Percentiles rank a stretch among this genome's conserved stretches.
Conservation (phyloP, 169 alveolate genomes). For the Babesia ovis region DNA sequence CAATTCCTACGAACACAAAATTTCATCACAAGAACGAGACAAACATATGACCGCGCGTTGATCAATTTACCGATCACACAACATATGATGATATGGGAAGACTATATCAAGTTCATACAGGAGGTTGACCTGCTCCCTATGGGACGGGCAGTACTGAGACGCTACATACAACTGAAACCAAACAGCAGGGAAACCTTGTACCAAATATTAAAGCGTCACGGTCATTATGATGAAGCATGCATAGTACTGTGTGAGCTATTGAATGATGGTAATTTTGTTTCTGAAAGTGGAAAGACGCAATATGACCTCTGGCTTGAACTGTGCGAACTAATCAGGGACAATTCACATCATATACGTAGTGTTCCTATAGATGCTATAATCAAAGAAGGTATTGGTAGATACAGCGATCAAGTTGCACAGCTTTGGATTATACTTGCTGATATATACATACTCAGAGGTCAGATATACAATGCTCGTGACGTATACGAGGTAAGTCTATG, state of each 20-base stretch:
- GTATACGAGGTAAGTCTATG: slow-evolving; percentile 69
- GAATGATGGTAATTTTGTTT: slow-evolving; percentile 78
- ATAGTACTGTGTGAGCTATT: slow-evolving; percentile 75
- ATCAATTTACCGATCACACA: slow-evolving; percentile 84
- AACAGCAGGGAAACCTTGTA: slow-evolving; percentile 81
- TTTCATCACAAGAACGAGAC: slow-evolving; percentile 79
- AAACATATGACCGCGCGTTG: slow-evolving; percentile 82
- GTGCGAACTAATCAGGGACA: slow-evolving; percentile 81
- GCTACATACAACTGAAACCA: slow-evolving; percentile 80
- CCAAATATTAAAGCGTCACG: slow-evolving; percentile 71
- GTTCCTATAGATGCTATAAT: slow-evolving; percentile 77
- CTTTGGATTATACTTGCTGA: slow-evolving; percentile 87
- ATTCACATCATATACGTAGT: slow-evolving; percentile 70
- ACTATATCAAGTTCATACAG: slow-evolving; percentile 78
- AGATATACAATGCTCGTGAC: slow-evolving; percentile 82
- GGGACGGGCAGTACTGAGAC: slow-evolving; percentile 74
- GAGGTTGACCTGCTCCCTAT: slow-evolving; percentile 70
- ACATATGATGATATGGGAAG: slow-evolving; percentile 86
- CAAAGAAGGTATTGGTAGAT: slow-evolving; percentile 82
- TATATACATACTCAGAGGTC: slow-evolving; percentile 79
- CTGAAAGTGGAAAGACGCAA: slow-evolving; percentile 78
- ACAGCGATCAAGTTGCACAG: slow-evolving; percentile 86
- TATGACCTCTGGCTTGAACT: slow-evolving; percentile 79
- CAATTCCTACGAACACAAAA: slow-evolving; percentile 76
- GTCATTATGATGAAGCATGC: slow-evolving; percentile 77